Conservation (phyloP, 129 eudicot genomes). For the Flaveria linearis region DNA sequence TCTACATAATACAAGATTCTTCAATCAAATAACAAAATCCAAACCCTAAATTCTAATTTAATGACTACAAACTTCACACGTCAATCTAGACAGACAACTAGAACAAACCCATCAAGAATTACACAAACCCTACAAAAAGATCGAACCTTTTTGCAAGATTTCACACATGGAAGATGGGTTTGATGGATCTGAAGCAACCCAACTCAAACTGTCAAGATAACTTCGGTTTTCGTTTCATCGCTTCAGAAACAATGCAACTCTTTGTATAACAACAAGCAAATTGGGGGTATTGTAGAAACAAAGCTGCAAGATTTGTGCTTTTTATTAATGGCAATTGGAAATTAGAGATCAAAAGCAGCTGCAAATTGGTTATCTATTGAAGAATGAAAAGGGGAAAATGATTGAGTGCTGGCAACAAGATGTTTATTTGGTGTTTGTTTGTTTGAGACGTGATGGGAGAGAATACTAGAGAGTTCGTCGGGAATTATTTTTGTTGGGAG, state of each 20-base stretch:
- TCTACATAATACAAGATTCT: constrained; percentile 16
- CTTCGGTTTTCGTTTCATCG: constrained; percentile 22
- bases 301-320: constrained; percentile 13
- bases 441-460: constrained; percentile 35
- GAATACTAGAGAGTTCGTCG: constrained; percentile 29
- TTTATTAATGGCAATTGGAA: constrained; percentile 1
- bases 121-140: constrained; percentile 39
- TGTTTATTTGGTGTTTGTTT: constrained; percentile 15
- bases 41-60: constrained; percentile 29
- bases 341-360: neutral
- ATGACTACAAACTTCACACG: constrained; percentile 2
- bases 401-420: constrained; percentile 26
- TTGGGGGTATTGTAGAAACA: constrained; percentile 19
- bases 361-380: constrained; percentile 41
- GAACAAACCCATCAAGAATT: constrained; percentile 40
- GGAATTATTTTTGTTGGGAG: constrained; percentile 30
- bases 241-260: constrained; percentile 7
- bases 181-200: constrained; percentile 71
- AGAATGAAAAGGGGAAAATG: constrained; percentile 14
- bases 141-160: constrained; percentile 40
- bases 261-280: neutral
- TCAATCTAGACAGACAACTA: constrained; percentile 16
- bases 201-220: constrained; percentile 41
- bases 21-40: constrained; percentile 16
- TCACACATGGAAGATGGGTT: constrained; percentile 47